phyloP scores from a whole-genome alignment of 2,329 filamentous ascomycete genomes.

The Penicillium sp. region DNA sequence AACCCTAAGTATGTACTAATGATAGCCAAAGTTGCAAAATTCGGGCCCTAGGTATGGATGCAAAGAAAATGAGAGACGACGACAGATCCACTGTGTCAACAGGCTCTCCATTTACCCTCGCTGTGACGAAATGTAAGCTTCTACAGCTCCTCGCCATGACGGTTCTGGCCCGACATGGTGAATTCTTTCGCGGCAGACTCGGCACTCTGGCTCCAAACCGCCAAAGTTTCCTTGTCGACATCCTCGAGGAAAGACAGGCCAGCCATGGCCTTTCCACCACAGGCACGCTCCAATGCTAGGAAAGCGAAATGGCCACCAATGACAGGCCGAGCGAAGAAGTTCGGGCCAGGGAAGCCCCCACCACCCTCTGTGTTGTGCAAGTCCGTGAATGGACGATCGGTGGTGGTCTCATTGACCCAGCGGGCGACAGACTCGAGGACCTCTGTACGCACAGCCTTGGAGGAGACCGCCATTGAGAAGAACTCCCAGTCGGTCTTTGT shows the following conservation, averaged over 20 bases:
- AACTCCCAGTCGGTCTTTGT: conserved; percentile 92
- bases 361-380: conserved; percentile 76
- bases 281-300: conserved; percentile 75
- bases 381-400: conserved; percentile 75
- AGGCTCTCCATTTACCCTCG: not conserved
- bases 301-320: conserved; percentile 85
- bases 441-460: conserved; percentile 63
- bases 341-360: conserved; percentile 70
- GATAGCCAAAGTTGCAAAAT: conserved; percentile 1
- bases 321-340: conserved; percentile 79
- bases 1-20: conserved; percentile 7
- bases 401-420: conserved; percentile 82
- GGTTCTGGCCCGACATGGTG: conserved; percentile 8
- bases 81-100: not conserved
- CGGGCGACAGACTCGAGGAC: conserved; percentile 71
- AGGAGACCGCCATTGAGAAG: conserved; percentile 77
- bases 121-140: not conserved
- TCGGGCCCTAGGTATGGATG: not conserved
- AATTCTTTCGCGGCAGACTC: conserved; percentile 26
- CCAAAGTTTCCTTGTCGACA: conserved; percentile 20
- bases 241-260: conserved; percentile 53
- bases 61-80: not conserved
- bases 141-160: conserved; percentile 27
- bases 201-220: conserved; percentile 23
- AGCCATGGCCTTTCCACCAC: conserved; percentile 64